Percentiles rank a stretch among this genome's conserved stretches.
Evolutionary conservation across 2,329 filamentous ascomycete species (phyloP).

Genomic region (Fusarium pseudonygamai): DNA sequence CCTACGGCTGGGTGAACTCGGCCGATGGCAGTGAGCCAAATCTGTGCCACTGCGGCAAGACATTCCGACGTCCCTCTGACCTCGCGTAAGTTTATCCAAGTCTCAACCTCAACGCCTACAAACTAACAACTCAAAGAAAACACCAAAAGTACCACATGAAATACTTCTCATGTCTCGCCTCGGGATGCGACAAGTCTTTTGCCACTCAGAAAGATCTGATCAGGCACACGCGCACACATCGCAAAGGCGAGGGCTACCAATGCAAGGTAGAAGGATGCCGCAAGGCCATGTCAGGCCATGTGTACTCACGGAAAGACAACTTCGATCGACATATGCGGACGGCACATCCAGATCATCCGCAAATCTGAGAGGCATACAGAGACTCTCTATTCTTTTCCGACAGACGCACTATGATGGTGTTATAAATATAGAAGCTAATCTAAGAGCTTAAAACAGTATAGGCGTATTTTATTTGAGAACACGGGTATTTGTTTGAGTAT

Average conservation of each 20-base stretch:
- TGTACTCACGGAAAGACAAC: slow-evolving; percentile 44
- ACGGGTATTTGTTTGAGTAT: slow-evolving; percentile 24
- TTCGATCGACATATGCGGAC: slow-evolving; percentile 44
- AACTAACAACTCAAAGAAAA: slow-evolving; percentile 32
- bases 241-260: slow-evolving; percentile 41
- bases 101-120: neutral
- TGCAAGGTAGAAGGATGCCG: slow-evolving; percentile 42
- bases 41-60: slow-evolving; percentile 40
- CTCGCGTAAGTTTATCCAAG: slow-evolving; percentile 34
- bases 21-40: slow-evolving; percentile 26
- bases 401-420: slow-evolving; percentile 19
- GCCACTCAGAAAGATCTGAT: slow-evolving; percentile 42
- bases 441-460: slow-evolving; percentile 3
- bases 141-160: slow-evolving; percentile 45
- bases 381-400: slow-evolving; percentile 30
- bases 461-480: slow-evolving; percentile 13
- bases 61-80: slow-evolving; percentile 41
- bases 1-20: slow-evolving; percentile 20
- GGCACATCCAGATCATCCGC: slow-evolving; percentile 40
- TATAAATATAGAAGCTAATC: slow-evolving; percentile 12
- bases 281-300: slow-evolving; percentile 41
- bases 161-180: slow-evolving; percentile 41
- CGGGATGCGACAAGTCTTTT: slow-evolving; percentile 40
- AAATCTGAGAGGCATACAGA: slow-evolving; percentile 35
- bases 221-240: slow-evolving; percentile 40